Base-by-base conservation (phyloP, 495 filamentous ascomycete genomes). In the Aspergillus ostianus region DNA sequence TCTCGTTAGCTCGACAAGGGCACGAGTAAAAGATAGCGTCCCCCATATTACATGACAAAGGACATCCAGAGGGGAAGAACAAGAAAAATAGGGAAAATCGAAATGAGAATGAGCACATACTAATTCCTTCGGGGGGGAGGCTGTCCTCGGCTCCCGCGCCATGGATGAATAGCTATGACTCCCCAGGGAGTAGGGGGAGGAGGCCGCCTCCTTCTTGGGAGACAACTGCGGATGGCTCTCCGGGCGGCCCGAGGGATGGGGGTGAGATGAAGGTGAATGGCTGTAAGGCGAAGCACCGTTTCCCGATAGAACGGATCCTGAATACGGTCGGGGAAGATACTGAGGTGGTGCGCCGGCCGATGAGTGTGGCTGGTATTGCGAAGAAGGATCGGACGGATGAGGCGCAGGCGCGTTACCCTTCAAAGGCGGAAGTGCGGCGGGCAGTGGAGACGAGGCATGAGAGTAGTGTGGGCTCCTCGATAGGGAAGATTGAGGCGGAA, bases 381-480 rank as follows among this genome's bases (percentile, higher is more conserved):
- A 73, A 64, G 63, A 76, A 53, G 70, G 67, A 62, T 70, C 81
- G 50, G 70, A 76, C 57, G 64, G 78, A 56, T 68, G 63, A 69
- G 80, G 68, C 67, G 74, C 63, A 73, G 68, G 63, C 77, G 83
- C 63, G 75, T 83, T 58, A 64, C 75, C 76, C 76, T 83, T 72
- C 75, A 79, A 71, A 70, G 81, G 73, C 69, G 80, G 70, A 67
- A 79, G 59, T 59, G 79, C 55, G 70, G 77, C 70, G 70, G 84
- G 70, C 75, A 77, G 64, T 20, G 76, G 75, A 78, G 75, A 80
- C 71, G 70, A 84, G 76, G 69, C 81, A 78, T 73, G 76, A 65
- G 63, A 73, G 68, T 69, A 81, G 70, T 68, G 78, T 72, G 69
- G 84, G 74, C 73, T 85, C 75, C 62, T 59, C 52, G 67, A 60